Percentiles rank a stretch among this genome's conserved stretches.
Evolutionary conservation across 139 green algal genomes (phyloP).

Genomic region (Spirogloea muscicola): DNA sequence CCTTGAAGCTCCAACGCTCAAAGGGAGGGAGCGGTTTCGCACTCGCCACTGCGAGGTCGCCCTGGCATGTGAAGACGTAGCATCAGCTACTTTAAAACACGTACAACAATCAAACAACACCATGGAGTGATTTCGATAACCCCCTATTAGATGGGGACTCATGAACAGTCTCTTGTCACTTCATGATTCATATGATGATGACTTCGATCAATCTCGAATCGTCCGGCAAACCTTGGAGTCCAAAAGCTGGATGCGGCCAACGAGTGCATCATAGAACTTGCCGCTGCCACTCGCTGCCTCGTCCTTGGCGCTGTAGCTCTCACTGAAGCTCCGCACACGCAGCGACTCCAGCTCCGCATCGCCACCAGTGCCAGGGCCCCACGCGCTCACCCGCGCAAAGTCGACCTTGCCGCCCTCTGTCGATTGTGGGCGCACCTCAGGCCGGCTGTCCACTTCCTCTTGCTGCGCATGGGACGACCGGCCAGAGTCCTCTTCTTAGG

Average conservation of each 20-base stretch:
- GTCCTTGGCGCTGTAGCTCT: neutral
- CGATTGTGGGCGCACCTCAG: too few species aligned
- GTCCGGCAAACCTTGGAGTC: slow-evolving; percentile 12
- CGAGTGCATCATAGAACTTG: slow-evolving; percentile 12
- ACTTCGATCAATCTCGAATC: too few species aligned
- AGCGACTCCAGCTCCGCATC: slow-evolving; percentile 9
- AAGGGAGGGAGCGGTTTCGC: slow-evolving; percentile 11
- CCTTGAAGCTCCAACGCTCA: slow-evolving; percentile 17
- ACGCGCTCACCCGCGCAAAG: slow-evolving; percentile 3
- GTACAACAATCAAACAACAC: too few species aligned
- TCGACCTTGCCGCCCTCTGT: slow-evolving; percentile 16
- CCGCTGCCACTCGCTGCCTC: too few species aligned
- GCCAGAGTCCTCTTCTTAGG: too few species aligned
- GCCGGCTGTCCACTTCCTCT: too few species aligned
- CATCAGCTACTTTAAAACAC: too few species aligned
- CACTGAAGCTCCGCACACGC: neutral
- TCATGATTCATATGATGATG: too few species aligned
- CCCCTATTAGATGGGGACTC: too few species aligned
- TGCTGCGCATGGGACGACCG: too few species aligned
- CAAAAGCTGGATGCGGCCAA: slow-evolving; percentile 6
- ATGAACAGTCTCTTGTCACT: too few species aligned
- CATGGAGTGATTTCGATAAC: too few species aligned
- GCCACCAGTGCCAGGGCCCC: neutral
- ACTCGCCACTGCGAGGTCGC: slow-evolving; percentile 4
- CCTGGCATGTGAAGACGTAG: slow-evolving; percentile 1